A percentile compares a stretch with the other conserved stretches of the same genome.
Evolutionary conservation across 108 stramenopile genomes (phyloP).

Genomic region (Skeletonema menzelii): DNA sequence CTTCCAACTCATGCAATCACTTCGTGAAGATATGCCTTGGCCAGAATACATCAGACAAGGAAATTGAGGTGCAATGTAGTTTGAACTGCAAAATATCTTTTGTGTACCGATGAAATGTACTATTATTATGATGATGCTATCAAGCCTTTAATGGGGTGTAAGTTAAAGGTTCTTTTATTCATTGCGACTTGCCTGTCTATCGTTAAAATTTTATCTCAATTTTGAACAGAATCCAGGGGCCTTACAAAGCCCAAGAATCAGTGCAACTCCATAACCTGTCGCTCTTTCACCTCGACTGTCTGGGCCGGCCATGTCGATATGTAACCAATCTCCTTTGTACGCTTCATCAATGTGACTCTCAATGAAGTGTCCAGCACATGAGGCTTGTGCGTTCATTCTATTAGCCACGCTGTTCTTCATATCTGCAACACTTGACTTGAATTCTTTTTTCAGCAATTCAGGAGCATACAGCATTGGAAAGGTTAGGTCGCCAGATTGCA

Average conservation of each 20-base stretch:
- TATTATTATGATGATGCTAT: background rate
- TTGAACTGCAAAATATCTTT: background rate
- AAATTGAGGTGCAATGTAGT: background rate
- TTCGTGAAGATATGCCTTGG: constrained; percentile 80
- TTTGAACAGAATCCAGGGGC: constrained; percentile 18
- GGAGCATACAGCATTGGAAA: constrained; percentile 83
- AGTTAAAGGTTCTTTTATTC: background rate
- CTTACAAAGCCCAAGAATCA: constrained; percentile 43
- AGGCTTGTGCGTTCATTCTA: constrained; percentile 83
- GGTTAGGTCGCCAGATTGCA: constrained; percentile 70
- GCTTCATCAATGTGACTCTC: constrained; percentile 68
- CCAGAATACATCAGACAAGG: constrained; percentile 61
- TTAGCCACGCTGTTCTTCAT: constrained; percentile 91
- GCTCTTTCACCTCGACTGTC: constrained; percentile 53
- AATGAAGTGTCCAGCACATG: constrained; percentile 92
- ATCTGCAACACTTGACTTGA: constrained; percentile 82
- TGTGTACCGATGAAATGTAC: background rate
- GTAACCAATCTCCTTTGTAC: constrained; percentile 78
- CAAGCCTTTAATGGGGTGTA: background rate
- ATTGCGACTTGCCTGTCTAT: background rate
- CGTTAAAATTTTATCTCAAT: background rate
- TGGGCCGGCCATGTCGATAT: constrained; percentile 90
- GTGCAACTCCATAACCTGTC: constrained; percentile 77
- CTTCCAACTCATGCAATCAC: constrained; percentile 77
- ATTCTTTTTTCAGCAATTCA: constrained; percentile 79